Base-by-base conservation (phyloP, 2,329 filamentous ascomycete species). In the Colletotrichum gloeosporioides region DNA sequence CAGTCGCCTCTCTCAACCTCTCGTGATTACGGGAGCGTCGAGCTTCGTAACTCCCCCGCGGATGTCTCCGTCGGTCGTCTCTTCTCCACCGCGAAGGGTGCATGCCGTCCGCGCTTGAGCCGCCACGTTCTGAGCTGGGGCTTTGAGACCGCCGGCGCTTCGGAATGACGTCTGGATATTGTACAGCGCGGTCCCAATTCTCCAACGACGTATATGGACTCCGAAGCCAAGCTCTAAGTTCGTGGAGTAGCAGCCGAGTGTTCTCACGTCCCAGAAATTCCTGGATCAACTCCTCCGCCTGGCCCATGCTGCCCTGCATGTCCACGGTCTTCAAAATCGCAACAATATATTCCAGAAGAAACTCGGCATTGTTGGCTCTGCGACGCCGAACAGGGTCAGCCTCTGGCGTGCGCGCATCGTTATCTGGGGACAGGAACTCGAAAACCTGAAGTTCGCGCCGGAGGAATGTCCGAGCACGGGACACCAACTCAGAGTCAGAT, bases 401-500 rank as follows among this genome's bases (percentile, higher is more conserved):
- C n/a, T 75, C 75, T 18, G 36, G 53, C 4, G 69, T 15, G 22
- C n/a, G 69, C 34, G 64, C 49, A 18, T 77, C 72, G 49, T 32
- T 69, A 31, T 82, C 79, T 0, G 78, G 75, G 3, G 86, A 88
- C 15, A 98, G 87, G 80, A 96, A 97, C 18, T 90, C 89, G 80
- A 98, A 98, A 22, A 98, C 95, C 71, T 93, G 92, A 5, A 98
- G 87, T 82, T 99, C 96, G 59, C 96, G 91, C 1, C 96, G 91
- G 67, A 98, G 91, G 91, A 95, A 99, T 77, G 91, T 92, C 8
- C 95, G 90, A 3, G 96, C 96, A 44, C 95, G 93, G 0, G 93
- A 94, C 22, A 95, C 90, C 0, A 98, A 89, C 27, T 93, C 90
- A 1, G 91, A 84, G 27, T 95, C 93, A 2, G 84, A 84, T 74